Conservation (phyloP, 2,329 filamentous ascomycete genomes). For the Colletotrichum orchidophilum region DNA sequence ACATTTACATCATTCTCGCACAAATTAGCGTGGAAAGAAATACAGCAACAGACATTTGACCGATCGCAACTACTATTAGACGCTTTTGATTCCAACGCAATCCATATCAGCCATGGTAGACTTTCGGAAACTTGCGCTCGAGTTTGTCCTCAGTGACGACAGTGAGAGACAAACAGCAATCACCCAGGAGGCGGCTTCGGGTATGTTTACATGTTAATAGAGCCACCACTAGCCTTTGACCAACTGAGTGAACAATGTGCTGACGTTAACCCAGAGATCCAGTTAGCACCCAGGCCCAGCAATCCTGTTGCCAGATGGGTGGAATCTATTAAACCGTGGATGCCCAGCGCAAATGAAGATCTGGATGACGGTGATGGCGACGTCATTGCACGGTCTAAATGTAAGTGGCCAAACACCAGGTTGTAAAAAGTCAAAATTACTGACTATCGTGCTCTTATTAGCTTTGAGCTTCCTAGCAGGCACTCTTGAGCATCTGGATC, state of each 20-base stretch:
- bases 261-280: slow-evolving; percentile 50
- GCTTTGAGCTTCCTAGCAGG: slow-evolving; percentile 66
- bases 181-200: slow-evolving; percentile 56
- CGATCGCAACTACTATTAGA: not conserved
- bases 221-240: not conserved
- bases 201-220: slow-evolving; percentile 41
- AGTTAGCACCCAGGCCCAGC: slow-evolving; percentile 52
- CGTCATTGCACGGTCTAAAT: slow-evolving; percentile 63
- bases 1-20: not conserved
- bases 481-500: slow-evolving; percentile 59
- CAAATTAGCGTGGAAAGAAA: not conserved
- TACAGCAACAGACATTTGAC: not conserved
- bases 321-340: slow-evolving; percentile 64
- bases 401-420: slow-evolving; percentile 39
- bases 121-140: slow-evolving; percentile 61
- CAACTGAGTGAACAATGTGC: not conserved
- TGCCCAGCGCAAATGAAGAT: slow-evolving; percentile 52
- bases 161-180: slow-evolving; percentile 50
- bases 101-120: slow-evolving; percentile 53
- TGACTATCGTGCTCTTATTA: slow-evolving; percentile 36
- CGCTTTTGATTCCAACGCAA: not conserved
- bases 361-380: slow-evolving; percentile 52
- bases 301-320: slow-evolving; percentile 64
- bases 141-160: slow-evolving; percentile 64
- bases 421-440: not conserved